Conservation (phyloP, 83 land plant species). For the Picea engelmannii region DNA sequence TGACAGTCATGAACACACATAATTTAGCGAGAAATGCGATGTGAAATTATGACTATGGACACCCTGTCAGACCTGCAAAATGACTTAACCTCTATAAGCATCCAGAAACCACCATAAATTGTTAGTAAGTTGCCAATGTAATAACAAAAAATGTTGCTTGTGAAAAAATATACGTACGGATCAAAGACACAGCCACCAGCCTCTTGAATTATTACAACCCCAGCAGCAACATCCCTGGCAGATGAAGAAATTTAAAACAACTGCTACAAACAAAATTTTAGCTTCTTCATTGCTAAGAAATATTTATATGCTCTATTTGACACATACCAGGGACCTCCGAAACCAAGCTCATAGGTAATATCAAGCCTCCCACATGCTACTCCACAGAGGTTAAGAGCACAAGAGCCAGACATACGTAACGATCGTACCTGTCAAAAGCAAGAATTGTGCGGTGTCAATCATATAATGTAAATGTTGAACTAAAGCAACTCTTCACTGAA, state of each 20-base stretch:
- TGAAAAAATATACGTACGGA: conserved; percentile 65
- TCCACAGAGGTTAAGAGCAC: conserved; percentile 95
- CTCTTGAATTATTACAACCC: conserved; percentile 83
- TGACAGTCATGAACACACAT: no score
- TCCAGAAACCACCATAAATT: background rate
- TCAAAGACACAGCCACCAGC: conserved; percentile 94
- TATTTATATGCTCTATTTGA: no score
- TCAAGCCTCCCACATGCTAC: conserved; percentile 97
- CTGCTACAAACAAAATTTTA: no score
- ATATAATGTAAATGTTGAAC: no score
- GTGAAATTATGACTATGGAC: no score
- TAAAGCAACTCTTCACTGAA: no score
- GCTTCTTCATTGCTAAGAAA: no score
- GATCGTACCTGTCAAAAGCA: conserved; percentile 71
- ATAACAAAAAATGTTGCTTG: background rate
- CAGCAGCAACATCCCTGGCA: conserved; percentile 94
- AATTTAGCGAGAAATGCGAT: no score
- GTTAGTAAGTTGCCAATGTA: background rate
- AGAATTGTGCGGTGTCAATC: background rate
- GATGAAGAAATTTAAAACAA: background rate
- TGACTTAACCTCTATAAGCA: no score
- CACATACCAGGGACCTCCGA: conserved; percentile 94
- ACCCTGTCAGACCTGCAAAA: no score
- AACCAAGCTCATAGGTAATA: conserved; percentile 80
- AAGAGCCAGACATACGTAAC: conserved; percentile 90